These are phyloP conservation scores for Fraxinus dipetala DNA, from an alignment of 305 asterid genomes.

Conservation along the genomic window DNA sequence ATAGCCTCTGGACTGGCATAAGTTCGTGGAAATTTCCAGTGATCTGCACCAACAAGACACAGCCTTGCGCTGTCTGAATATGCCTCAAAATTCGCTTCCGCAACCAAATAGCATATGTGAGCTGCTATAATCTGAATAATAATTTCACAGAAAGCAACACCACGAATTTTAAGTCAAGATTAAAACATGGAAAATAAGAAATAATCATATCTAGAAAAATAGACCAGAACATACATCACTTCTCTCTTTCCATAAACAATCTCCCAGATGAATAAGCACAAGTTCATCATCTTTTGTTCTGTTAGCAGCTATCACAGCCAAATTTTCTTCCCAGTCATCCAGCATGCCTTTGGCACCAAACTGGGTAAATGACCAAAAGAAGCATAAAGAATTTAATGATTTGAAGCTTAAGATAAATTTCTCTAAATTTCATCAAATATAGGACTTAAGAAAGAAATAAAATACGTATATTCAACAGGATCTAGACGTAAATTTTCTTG, in stretches of 20 bases:
- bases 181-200: slow-evolving; percentile 20
- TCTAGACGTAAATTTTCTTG: slow-evolving; percentile 13
- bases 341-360: slow-evolving; percentile 71
- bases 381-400: slow-evolving; percentile 17
- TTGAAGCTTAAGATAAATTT: slow-evolving; percentile 4
- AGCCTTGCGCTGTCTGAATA: slow-evolving; percentile 86
- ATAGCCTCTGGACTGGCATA: slow-evolving; percentile 90
- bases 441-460: background rate
- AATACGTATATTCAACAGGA: background rate
- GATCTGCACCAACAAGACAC: slow-evolving; percentile 97
- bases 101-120: slow-evolving; percentile 88
- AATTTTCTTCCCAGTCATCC: slow-evolving; percentile 96
- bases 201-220: slow-evolving; percentile 10
- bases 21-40: slow-evolving; percentile 87
- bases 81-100: slow-evolving; percentile 85
- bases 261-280: slow-evolving; percentile 96
- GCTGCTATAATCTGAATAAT: slow-evolving; percentile 75
- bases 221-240: slow-evolving; percentile 65
- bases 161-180: slow-evolving; percentile 10
- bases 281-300: slow-evolving; percentile 96
- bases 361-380: slow-evolving; percentile 33
- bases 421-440: slow-evolving; percentile 5
- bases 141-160: slow-evolving; percentile 20
- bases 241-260: slow-evolving; percentile 95
- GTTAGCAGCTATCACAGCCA: slow-evolving; percentile 95